A percentile compares a stretch with the other conserved stretches of the same genome.
These are phyloP conservation scores for Pelargonium fulgidum DNA, from an alignment of 441 rosid genomes.

Conservation along the genomic window DNA sequence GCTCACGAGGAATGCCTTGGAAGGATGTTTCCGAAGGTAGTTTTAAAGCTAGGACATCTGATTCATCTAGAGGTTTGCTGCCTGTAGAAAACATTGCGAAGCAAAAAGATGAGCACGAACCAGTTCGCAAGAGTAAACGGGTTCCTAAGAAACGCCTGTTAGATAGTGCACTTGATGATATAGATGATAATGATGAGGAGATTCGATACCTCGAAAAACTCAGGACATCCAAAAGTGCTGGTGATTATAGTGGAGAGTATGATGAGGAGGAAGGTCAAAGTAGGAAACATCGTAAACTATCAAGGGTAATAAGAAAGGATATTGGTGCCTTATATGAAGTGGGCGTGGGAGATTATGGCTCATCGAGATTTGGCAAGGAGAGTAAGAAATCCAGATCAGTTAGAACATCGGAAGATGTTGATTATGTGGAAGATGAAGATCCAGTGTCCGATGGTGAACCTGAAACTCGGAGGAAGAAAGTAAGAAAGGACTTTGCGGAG, in stretches of 20 bases:
- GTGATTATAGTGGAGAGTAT: constrained; percentile 17
- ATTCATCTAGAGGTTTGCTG: constrained; percentile 29
- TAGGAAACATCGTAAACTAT: constrained; percentile 50
- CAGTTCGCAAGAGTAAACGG: constrained; percentile 77
- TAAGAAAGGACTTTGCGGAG: constrained; percentile 55
- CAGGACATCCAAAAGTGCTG: constrained; percentile 37
- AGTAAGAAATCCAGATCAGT: constrained; percentile 44
- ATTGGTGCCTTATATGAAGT: background rate
- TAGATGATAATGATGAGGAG: constrained; percentile 63
- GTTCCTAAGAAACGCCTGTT: constrained; percentile 55
- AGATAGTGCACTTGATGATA: constrained; percentile 57
- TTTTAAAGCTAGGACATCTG: constrained; percentile 21
- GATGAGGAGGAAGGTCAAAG: constrained; percentile 46
- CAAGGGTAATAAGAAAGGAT: constrained; percentile 28
- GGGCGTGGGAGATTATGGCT: constrained; percentile 31
- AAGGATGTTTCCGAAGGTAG: constrained; percentile 32
- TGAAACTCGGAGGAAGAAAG: constrained; percentile 37
- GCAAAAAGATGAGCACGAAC: constrained; percentile 32
- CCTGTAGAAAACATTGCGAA: constrained; percentile 26
- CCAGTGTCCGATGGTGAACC: constrained; percentile 45
- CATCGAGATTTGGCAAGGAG: constrained; percentile 37
- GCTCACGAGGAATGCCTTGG: constrained; percentile 27
- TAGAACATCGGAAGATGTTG: constrained; percentile 40
- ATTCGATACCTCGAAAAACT: constrained; percentile 70
- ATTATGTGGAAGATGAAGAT: constrained; percentile 50